These are phyloP conservation scores for Ascocoryne sarcoides DNA, from an alignment of 2,329 filamentous ascomycete genomes.

Conservation along the genomic window DNA sequence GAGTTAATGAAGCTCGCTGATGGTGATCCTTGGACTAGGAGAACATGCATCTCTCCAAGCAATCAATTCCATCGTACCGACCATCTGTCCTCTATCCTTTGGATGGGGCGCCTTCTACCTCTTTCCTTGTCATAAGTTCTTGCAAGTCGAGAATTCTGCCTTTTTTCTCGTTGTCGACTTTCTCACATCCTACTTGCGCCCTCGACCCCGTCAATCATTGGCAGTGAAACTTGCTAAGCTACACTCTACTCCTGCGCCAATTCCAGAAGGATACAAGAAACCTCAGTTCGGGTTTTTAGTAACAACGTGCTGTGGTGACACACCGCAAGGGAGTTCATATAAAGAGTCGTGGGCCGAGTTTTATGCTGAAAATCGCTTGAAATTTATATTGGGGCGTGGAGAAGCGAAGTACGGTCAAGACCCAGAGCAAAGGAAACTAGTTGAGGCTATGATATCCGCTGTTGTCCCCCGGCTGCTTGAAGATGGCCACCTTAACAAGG, in stretches of 20 bases:
- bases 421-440: conserved; percentile 47
- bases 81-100: conserved; percentile 52
- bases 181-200: conserved; percentile 46
- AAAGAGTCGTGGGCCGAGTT: conserved; percentile 73
- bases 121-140: no score
- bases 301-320: conserved; percentile 79
- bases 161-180: conserved; percentile 78
- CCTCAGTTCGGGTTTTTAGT: conserved; percentile 77
- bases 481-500: conserved; percentile 54
- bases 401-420: conserved; percentile 57
- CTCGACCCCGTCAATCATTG: no score
- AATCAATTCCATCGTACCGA: conserved; percentile 62
- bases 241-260: conserved; percentile 66
- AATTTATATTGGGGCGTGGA: conserved; percentile 50
- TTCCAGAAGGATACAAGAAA: conserved; percentile 45
- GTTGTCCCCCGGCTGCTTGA: conserved; percentile 71
- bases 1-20: no score
- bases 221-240: conserved; percentile 70
- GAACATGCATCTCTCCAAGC: conserved; percentile 80
- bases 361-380: conserved; percentile 67
- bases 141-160: no score
- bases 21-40: conserved; percentile 37
- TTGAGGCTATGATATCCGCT: conserved; percentile 51
- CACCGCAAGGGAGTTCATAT: conserved; percentile 71
- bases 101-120: conserved; percentile 36